phyloP scores from a whole-genome alignment of 495 filamentous ascomycete species.

The Trichoderma asperelloides region DNA sequence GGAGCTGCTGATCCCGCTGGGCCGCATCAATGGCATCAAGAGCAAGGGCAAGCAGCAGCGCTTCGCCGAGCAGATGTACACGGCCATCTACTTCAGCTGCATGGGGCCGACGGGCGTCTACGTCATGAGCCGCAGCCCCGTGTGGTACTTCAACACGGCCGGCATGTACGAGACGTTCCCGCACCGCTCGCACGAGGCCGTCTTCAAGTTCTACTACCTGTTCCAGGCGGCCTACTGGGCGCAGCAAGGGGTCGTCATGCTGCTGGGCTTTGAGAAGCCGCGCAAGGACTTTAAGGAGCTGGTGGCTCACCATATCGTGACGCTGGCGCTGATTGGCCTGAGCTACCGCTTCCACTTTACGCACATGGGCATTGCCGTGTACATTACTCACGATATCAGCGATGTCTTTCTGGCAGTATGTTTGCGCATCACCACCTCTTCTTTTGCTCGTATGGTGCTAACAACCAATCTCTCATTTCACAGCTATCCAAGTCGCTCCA shows the following conservation, averaged over 20 bases:
- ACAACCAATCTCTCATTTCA: neutral
- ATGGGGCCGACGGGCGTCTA: conserved; percentile 83
- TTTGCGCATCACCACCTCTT: neutral
- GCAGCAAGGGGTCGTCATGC: conserved; percentile 85
- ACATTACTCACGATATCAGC: conserved; percentile 93
- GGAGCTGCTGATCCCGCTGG: conserved; percentile 73
- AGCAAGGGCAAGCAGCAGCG: conserved; percentile 72
- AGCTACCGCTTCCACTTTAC: conserved; percentile 98
- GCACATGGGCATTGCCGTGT: conserved; percentile 90
- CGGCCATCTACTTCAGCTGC: conserved; percentile 82
- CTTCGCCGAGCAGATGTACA: conserved; percentile 99
- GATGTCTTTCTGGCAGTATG: conserved; percentile 91
- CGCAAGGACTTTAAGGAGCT: conserved; percentile 95
- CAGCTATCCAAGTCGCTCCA: conserved; percentile 83
- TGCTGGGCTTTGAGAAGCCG: conserved; percentile 87
- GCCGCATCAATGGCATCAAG: conserved; percentile 56
- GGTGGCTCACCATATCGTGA: conserved; percentile 89
- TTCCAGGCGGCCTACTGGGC: conserved; percentile 95
- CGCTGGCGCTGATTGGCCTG: conserved; percentile 70
- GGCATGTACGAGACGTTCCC: conserved; percentile 91
- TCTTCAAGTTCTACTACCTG: conserved; percentile 95
- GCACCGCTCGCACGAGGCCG: conserved; percentile 70
- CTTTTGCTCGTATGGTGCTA: neutral
- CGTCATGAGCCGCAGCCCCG: conserved; percentile 79
- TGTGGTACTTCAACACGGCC: conserved; percentile 93